Percentiles rank a stretch among this genome's conserved stretches.
phyloP scores from a whole-genome alignment of 2,329 filamentous ascomycete genomes.

The Alternaria sp. region DNA sequence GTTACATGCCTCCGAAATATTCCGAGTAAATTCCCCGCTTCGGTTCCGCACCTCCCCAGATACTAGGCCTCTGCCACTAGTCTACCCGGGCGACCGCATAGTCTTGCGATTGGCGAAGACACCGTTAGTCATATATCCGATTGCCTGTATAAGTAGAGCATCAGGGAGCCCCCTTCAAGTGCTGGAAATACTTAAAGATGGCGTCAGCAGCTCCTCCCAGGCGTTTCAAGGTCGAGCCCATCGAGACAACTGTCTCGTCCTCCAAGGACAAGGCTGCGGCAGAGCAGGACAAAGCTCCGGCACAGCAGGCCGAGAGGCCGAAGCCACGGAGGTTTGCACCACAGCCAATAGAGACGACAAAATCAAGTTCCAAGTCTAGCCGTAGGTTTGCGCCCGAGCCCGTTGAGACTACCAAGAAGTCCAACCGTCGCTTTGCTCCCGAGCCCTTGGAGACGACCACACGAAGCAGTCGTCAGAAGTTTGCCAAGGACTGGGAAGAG shows the following conservation, averaged over 20 bases:
- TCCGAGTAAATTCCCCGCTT: conserved; percentile 34
- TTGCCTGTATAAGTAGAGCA: conserved; percentile 6
- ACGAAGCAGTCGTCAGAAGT: conserved; percentile 36
- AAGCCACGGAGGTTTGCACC: conserved; percentile 43
- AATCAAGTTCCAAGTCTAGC: conserved; percentile 20
- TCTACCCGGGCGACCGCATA: conserved; percentile 25
- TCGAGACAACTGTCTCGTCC: conserved; percentile 44
- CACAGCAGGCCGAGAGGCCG: conserved; percentile 36
- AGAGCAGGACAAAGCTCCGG: conserved; percentile 71
- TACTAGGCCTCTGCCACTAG: conserved; percentile 24
- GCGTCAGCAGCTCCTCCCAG: conserved; percentile 39
- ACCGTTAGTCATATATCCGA: conserved; percentile 23
- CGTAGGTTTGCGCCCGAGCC: conserved; percentile 71
- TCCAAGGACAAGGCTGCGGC: conserved; percentile 72
- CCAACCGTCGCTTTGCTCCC: conserved; percentile 58
- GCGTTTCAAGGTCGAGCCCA: conserved; percentile 48
- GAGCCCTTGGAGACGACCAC: conserved; percentile 47
- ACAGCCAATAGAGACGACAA: conserved; percentile 49
- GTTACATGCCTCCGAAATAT: conserved; percentile 26
- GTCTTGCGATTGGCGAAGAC: conserved; percentile 19
- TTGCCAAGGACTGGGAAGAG: conserved; percentile 35
- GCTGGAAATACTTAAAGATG: conserved; percentile 28
- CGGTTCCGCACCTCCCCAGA: conserved; percentile 26
- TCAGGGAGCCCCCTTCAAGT: conserved; percentile 7
- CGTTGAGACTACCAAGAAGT: conserved; percentile 69